Evolutionary conservation across 768 basidiomycete species (phyloP).

Genomic region (Paxillus ammoniavirescens): DNA sequence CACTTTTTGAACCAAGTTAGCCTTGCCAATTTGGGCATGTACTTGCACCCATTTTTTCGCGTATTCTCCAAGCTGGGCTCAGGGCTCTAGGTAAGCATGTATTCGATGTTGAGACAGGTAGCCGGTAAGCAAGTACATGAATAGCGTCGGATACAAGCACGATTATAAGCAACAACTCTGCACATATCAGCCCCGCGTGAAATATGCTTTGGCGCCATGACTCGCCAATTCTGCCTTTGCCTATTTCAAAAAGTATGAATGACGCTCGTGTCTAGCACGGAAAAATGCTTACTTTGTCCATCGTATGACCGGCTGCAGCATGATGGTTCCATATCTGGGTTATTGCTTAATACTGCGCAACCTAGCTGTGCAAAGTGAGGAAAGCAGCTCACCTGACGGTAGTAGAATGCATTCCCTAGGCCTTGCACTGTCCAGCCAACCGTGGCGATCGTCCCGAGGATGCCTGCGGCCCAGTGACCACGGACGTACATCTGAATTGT

Average conservation of each 20-base stretch:
- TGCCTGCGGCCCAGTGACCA: constrained; percentile 73
- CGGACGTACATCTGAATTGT: constrained; percentile 78
- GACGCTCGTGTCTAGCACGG: background rate
- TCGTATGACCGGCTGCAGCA: constrained; percentile 80
- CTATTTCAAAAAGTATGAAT: constrained; percentile 37
- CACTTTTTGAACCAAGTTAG: too few species aligned
- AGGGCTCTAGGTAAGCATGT: background rate
- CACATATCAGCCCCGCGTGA: constrained; percentile 68
- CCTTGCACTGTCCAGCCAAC: constrained; percentile 89
- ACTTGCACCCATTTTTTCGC: background rate
- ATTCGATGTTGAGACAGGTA: constrained; percentile 3
- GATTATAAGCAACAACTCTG: constrained; percentile 4
- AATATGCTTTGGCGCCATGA: constrained; percentile 87
- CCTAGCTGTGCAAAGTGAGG: constrained; percentile 13
- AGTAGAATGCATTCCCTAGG: constrained; percentile 76
- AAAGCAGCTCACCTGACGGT: constrained; percentile 57
- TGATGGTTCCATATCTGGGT: constrained; percentile 74
- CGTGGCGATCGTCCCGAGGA: constrained; percentile 79
- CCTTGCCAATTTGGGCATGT: too few species aligned
- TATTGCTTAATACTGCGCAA: constrained; percentile 5
- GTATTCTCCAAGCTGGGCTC: background rate
- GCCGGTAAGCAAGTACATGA: constrained; percentile 15
- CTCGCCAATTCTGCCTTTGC: constrained; percentile 81
- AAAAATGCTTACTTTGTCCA: constrained; percentile 66
- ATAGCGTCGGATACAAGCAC: constrained; percentile 4